Evolutionary conservation across 768 basidiomycete genomes (phyloP), one percentile per base, ranked within the genome.

Genomic region (Auriscalpium vulgare): DNA sequence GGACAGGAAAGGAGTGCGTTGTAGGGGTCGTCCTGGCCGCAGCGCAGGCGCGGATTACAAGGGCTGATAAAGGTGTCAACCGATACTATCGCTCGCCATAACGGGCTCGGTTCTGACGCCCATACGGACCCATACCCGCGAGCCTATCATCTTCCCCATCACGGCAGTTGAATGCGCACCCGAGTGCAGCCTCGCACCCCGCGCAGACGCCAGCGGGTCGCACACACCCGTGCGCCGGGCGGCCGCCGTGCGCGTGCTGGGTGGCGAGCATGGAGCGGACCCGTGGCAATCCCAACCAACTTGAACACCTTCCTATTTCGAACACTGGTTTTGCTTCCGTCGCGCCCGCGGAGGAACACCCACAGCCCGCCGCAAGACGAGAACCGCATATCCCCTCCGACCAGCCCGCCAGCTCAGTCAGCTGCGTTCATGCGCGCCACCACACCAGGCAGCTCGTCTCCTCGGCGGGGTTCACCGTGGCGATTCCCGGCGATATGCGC

Each of bases 41-140:
- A n/a, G 47, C 14, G 47, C 14, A 23, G 23, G 47, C 29, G 23
- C 4, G 23, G 14, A 17, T 16, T 17, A 29, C 47, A 48, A 48
- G 47, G 47, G 17, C n/a, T 13, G 47, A 23, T 17, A 2, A 19
- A 21, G 19, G 14, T 23, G 47, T 34, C n/a, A 13, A 48, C 47
- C n/a, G 29, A 48, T 48, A 13, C 11, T 17, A 19, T 34, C 50
- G 11, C 13, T 13, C 36, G 50, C 50, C n/a, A 17, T 16, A n/a
- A 38, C 50, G n/a, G 29, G 35, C 16, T 11, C 13, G 50, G 13
- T 38, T 17, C 40, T 43, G 40, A 43, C 43, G 52, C 38, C 52
- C 52, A 53, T 45, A 53, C 23, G 52, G 52, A 46, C 44, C 52
- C 52, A 53, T 53, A 53, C 44, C 16, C 34, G 16, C 10, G 17